A percentile compares a stretch with the other conserved stretches of the same genome.
Conservation (phyloP, 768 basidiomycete genomes). For the Amanita thiersii region DNA sequence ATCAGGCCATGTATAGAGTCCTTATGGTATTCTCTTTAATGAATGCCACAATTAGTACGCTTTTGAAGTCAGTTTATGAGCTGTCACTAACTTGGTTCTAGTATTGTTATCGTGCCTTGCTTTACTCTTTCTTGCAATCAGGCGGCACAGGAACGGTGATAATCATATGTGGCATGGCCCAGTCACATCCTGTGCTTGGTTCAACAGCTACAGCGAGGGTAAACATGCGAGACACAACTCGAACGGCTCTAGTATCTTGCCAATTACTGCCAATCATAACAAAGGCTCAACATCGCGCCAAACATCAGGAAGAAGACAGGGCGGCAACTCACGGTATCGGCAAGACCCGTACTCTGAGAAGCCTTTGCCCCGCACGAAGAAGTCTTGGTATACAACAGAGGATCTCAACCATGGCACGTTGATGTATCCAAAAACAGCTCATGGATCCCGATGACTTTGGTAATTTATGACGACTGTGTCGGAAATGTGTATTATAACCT, state of each 20-base stretch:
- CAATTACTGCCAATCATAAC: neutral
- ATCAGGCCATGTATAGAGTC: slow-evolving; percentile 84
- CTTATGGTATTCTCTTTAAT: slow-evolving; percentile 75
- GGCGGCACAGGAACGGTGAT: slow-evolving; percentile 36
- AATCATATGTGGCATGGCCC: slow-evolving; percentile 61
- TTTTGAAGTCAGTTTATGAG: slow-evolving; percentile 3
- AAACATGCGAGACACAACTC: slow-evolving; percentile 28
- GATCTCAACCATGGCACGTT: slow-evolving; percentile 11
- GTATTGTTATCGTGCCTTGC: slow-evolving; percentile 30
- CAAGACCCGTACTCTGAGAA: slow-evolving; percentile 13
- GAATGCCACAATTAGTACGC: slow-evolving; percentile 64
- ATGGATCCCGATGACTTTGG: slow-evolving; percentile 17
- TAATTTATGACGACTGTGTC: neutral
- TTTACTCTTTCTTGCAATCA: slow-evolving; percentile 31
- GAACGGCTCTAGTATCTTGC: slow-evolving; percentile 27
- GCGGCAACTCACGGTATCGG: neutral
- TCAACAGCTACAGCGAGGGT: slow-evolving; percentile 40
- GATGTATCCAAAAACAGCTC: slow-evolving; percentile 8
- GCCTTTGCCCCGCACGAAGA: slow-evolving; percentile 17
- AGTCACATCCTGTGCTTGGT: slow-evolving; percentile 69
- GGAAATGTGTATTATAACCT: slow-evolving; percentile 4
- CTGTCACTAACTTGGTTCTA: slow-evolving; percentile 13
- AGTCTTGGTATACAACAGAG: slow-evolving; percentile 14
- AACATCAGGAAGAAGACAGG: slow-evolving; percentile 2
- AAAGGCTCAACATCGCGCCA: neutral